These are phyloP conservation scores for Paramecium octaurelia DNA, from an alignment of 73 alveolate genomes.

Conservation along the genomic window DNA sequence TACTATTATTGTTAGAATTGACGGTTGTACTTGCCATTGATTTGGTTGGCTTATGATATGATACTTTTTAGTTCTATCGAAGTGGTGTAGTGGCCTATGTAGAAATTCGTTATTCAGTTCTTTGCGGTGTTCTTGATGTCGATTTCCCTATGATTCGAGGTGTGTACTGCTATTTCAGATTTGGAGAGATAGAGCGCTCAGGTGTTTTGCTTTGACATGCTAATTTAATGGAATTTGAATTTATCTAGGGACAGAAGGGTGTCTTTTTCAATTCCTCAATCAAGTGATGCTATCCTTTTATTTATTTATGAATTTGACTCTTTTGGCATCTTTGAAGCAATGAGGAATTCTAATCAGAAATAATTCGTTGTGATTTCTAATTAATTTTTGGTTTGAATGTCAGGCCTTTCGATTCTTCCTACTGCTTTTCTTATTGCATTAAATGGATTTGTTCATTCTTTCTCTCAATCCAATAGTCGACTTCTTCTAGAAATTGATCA, in stretches of 20 bases:
- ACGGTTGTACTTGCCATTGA: neutral
- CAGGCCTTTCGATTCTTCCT: neutral
- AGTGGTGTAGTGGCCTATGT: neutral
- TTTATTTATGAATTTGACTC: neutral
- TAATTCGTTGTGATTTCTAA: neutral
- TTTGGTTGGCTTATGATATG: neutral
- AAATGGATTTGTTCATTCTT: neutral
- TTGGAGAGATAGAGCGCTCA: neutral
- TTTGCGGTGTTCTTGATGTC: neutral
- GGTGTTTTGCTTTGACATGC: neutral
- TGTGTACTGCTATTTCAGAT: neutral
- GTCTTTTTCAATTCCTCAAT: neutral
- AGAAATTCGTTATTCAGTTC: neutral
- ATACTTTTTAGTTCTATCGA: neutral
- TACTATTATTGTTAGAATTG: neutral
- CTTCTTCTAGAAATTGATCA: neutral
- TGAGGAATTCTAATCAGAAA: neutral
- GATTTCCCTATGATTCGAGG: neutral
- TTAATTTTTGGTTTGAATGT: neutral
- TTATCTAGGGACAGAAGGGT: neutral
- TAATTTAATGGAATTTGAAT: neutral
- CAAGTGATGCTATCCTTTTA: neutral
- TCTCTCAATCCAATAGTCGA: neutral
- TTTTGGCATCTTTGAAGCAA: neutral
- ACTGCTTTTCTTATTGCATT: neutral